Conservation (phyloP, 106 monocot genomes). For the Apostasia shenzhenica region DNA sequence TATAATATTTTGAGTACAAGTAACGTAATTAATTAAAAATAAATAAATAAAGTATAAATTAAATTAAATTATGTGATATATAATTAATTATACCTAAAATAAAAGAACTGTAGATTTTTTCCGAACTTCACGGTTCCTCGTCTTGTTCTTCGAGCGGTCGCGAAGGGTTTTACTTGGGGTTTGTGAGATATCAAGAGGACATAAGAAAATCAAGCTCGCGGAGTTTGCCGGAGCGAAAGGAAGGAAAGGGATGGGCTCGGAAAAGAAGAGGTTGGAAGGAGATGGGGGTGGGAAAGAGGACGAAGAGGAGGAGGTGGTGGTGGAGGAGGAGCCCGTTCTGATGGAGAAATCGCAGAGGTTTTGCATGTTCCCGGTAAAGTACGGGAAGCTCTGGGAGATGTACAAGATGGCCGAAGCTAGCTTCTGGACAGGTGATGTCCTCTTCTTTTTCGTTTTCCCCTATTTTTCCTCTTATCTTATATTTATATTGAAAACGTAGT, state of each 20-base stretch:
- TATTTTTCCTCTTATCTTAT: not conserved
- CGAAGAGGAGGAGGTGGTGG: not conserved
- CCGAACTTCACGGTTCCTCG: too few species aligned
- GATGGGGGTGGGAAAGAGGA: not conserved
- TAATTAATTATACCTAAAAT: too few species aligned
- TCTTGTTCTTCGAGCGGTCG: too few species aligned
- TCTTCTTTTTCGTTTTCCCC: not conserved
- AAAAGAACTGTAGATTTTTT: too few species aligned
- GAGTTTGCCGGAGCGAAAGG: not conserved
- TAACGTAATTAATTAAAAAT: too few species aligned
- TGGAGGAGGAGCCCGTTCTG: slow-evolving; percentile 12
- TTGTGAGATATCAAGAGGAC: too few species aligned
- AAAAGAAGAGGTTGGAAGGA: not conserved
- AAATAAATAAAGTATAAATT: too few species aligned
- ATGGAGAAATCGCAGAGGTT: slow-evolving; percentile 17
- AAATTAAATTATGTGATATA: too few species aligned
- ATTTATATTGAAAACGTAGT: too few species aligned
- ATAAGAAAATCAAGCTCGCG: too few species aligned
- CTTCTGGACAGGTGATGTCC: slow-evolving; percentile 23
- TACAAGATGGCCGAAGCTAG: slow-evolving; percentile 32
- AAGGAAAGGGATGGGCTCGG: not conserved
- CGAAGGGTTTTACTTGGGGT: too few species aligned
- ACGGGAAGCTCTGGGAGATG: slow-evolving; percentile 34
- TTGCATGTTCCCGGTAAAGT: slow-evolving; percentile 30
- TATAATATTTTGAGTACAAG: too few species aligned